Percentiles rank a stretch among this genome's conserved stretches.
These are phyloP conservation scores for Nakazawaea sp. DNA, from an alignment of 805 yeast genomes.

Conservation along the genomic window DNA sequence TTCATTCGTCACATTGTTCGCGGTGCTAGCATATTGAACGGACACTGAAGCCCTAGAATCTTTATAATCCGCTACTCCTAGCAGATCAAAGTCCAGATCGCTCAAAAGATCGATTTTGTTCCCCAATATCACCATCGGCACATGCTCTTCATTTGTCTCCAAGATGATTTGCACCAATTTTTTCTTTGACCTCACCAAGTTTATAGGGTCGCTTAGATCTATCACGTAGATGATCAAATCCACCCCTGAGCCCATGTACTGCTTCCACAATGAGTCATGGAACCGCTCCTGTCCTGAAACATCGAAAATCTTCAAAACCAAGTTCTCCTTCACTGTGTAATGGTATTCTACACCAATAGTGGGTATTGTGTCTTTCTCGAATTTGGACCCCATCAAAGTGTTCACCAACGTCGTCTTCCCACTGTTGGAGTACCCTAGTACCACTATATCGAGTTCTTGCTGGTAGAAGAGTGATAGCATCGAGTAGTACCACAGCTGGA, in stretches of 20 bases:
- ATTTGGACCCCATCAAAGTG: conserved; percentile 10
- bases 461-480: conserved; percentile 3
- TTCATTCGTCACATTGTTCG: not conserved
- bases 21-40: not conserved
- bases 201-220: conserved; percentile 23
- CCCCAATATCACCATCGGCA: conserved; percentile 22
- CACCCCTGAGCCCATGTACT: conserved; percentile 5
- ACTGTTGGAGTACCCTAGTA: conserved; percentile 23
- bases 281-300: conserved; percentile 23
- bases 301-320: conserved; percentile 19
- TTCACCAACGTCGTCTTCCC: conserved; percentile 24
- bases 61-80: too few relatives aligned
- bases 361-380: conserved; percentile 18
- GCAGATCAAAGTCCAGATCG: conserved; percentile 13
- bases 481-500: not conserved
- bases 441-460: conserved; percentile 16
- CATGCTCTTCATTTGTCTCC: conserved; percentile 13
- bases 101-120: conserved; percentile 22
- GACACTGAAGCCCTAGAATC: too few relatives aligned
- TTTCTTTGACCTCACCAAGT: conserved; percentile 15
- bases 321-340: conserved; percentile 5
- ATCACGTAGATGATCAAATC: conserved; percentile 19
- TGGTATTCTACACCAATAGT: conserved; percentile 15
- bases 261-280: conserved; percentile 18
- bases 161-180: conserved; percentile 16